Base-by-base conservation (phyloP, 2,329 filamentous ascomycete species). In the Penicillium sp. region DNA sequence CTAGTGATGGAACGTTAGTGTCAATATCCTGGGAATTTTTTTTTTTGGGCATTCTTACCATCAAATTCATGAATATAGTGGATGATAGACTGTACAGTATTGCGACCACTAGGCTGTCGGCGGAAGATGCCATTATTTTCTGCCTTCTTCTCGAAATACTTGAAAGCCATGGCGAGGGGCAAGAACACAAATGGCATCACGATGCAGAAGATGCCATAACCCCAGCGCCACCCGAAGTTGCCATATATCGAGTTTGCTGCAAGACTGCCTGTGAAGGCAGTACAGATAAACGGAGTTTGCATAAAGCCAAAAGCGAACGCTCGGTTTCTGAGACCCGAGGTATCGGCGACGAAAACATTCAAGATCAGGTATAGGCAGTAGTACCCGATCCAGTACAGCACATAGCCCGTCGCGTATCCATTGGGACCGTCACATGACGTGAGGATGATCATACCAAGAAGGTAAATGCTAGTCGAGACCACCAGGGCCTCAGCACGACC, bases 31-130 rank as follows among this genome's bases (percentile, higher is more conserved):
- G 17, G 65, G 67, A 83, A n/a, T n/a, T n/a, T n/a, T 83, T 66
- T 79, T 71, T 38, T 70, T 64, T 23, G 25, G 2, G 76, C 77
- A 56, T 79, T 71, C 41, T 82, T 67, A 81, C 79, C 67, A 67
- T 90, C 88, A 60, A 90, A 87, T 63, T 89, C 83, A 47, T 83
- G 75, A 17, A 79, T 67, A 70, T 88, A 88, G 67, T 83, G 75
- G 41, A 74, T 66, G 29, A 85, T 55, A 1, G 79, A 82, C 64
- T 86, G 75, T 6, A 68, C 23, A 0, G 72, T 21, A 1, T 77
- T 82, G 25, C 86, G 77, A 4, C 78, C 78, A 63, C 77, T 78
- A 2, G 74, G 65, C 4, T 72, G 66, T 17, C 70, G 73, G n/a
- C 74, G 66, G 15, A 84, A 76, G 1, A 88, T 62, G 2, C 86